Base-by-base conservation (phyloP, 208 protist species). In the Borovskyia barvae region DNA sequence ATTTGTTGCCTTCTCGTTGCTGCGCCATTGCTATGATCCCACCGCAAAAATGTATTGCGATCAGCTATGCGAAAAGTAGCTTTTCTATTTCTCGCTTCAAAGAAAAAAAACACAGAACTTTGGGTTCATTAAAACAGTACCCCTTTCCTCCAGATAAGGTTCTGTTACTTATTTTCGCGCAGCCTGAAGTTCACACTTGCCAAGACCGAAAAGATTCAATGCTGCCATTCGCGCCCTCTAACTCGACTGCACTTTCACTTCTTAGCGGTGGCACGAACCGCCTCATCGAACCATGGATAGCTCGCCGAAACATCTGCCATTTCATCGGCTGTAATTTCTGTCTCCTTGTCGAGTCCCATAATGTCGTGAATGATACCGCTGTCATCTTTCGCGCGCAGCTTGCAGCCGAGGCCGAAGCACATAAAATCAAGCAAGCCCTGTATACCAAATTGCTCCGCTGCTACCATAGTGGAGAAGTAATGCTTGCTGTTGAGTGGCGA, bases 341-440 rank as follows among this genome's bases (percentile, higher is more conserved):
- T 54, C 1, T 76, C 66, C 24, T 81, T 72, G 32, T 67, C 49
- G 15, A 85, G 36, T 15, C 82, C 81, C 75, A 92, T 83, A 22
- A 87, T 59, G 22, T 81, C 72, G 49, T 76, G 62, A 24, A 87
- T 75, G 25, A 85, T 72, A 19, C 46, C 63, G 40, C 43, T 26
- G 22, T 90, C 77, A 29, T 81, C 72, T 37, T 85, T 78, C 55
- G 62, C 69, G 45, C 87, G 80, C 4, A 94, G 69, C 47, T 80
- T 86, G 77, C 87, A 94, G 50, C 87, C 72, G 26, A 94, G 61
- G 32, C 61, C 77, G 51, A 87, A 69, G 43, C 57, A 65, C 66
- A 91, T 76, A 46, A 91, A 90, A 40, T 90, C 79, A 33, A 88
- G 63, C 15, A 94, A 59, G 33, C 83, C 87, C 24, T 77, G 56